phyloP scores from a whole-genome alignment of 345 rosid genomes.

The Streptanthus diversifolius region DNA sequence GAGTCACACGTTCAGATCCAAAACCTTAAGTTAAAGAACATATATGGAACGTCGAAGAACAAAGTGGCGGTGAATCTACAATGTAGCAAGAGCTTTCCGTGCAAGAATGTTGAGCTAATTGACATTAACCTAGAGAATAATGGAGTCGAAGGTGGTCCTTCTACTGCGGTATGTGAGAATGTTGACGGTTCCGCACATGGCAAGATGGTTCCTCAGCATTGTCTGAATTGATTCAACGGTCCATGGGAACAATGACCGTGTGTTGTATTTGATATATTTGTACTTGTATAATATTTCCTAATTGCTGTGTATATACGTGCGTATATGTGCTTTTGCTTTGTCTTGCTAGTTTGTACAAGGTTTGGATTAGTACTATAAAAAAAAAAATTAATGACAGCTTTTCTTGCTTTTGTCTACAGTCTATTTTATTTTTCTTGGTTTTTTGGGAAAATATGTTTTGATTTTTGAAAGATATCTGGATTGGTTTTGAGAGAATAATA shows the following conservation, averaged over 20 bases:
- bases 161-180: conserved; percentile 29
- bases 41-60: conserved; percentile 32
- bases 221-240: not conserved
- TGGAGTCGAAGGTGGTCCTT: not conserved
- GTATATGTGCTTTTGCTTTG: too few species aligned
- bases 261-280: not conserved
- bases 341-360: too few species aligned
- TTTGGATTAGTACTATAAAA: too few species aligned
- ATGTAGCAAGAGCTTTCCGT: conserved; percentile 32
- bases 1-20: conserved; percentile 39
- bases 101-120: conserved; percentile 29
- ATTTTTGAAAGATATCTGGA: too few species aligned
- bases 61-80: conserved; percentile 35
- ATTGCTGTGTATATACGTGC: too few species aligned
- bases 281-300: not conserved
- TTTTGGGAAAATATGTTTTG: too few species aligned
- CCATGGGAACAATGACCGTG: not conserved
- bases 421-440: too few species aligned
- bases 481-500: too few species aligned
- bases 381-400: too few species aligned
- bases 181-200: conserved; percentile 9
- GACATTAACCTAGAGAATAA: conserved; percentile 21
- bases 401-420: too few species aligned
- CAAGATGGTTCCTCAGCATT: conserved; percentile 9
- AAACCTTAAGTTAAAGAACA: conserved; percentile 29